phyloP scores from a whole-genome alignment of 257 asterid species.

The Apocynum venetum region DNA sequence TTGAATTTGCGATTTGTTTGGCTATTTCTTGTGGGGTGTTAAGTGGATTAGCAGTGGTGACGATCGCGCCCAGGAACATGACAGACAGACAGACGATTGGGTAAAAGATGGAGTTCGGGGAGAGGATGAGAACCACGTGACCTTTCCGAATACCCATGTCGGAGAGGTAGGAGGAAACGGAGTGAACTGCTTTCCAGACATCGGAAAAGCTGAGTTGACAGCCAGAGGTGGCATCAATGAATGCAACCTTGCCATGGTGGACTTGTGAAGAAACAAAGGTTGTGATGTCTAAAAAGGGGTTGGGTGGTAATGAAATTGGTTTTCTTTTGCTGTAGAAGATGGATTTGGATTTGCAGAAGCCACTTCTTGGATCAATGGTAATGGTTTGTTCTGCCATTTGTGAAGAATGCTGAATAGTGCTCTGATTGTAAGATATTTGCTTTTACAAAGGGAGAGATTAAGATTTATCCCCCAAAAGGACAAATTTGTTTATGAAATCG shows the following conservation, averaged over 20 bases:
- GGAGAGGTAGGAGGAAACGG: slow-evolving; percentile 50
- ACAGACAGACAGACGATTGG: slow-evolving; percentile 74
- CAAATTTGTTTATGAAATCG: too few relatives aligned
- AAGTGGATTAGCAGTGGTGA: slow-evolving; percentile 84
- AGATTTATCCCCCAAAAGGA: too few relatives aligned
- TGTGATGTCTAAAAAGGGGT: slow-evolving; percentile 45
- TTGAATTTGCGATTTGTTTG: slow-evolving; percentile 63
- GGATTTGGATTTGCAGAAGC: slow-evolving; percentile 57
- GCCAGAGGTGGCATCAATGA: slow-evolving; percentile 68
- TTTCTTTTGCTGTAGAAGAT: slow-evolving; percentile 77
- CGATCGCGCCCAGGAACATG: slow-evolving; percentile 73
- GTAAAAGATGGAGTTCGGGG: slow-evolving; percentile 69
- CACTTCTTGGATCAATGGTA: slow-evolving; percentile 42
- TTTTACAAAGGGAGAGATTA: too few relatives aligned
- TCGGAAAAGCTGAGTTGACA: slow-evolving; percentile 49
- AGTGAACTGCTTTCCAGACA: slow-evolving; percentile 61
- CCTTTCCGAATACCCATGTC: slow-evolving; percentile 63
- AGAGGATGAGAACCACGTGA: slow-evolving; percentile 57
- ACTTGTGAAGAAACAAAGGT: slow-evolving; percentile 79
- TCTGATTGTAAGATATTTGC: too few relatives aligned
- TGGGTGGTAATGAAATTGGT: slow-evolving; percentile 57
- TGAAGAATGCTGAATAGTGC: too few relatives aligned
- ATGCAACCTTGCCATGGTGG: slow-evolving; percentile 58
- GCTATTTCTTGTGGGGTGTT: slow-evolving; percentile 58
- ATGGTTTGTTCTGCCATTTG: background rate